These are phyloP conservation scores for Fusarium sp. DNA, from an alignment of 2,329 filamentous ascomycete species.

Conservation along the genomic window DNA sequence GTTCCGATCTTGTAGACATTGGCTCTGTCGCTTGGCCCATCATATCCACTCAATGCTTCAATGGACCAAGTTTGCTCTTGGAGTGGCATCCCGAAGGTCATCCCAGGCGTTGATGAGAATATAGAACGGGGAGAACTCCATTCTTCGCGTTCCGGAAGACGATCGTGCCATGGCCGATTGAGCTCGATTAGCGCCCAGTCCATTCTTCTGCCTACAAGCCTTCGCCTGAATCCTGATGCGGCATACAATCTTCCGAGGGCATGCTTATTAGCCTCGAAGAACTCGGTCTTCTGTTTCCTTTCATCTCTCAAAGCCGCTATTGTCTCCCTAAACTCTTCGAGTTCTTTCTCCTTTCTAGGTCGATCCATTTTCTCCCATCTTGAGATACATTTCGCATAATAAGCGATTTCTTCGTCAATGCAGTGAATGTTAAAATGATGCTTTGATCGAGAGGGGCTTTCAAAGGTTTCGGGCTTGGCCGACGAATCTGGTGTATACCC, in stretches of 20 bases:
- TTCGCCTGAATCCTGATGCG: background rate
- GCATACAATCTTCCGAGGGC: background rate
- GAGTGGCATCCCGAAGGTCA: background rate
- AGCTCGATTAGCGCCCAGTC: background rate
- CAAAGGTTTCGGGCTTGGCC: background rate
- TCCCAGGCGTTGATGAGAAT: accelerated
- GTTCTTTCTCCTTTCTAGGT: background rate
- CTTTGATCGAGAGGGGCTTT: background rate
- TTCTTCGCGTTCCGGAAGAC: background rate
- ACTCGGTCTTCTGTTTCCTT: background rate
- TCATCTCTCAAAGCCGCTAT: background rate
- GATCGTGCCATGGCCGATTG: background rate
- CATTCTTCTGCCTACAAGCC: background rate
- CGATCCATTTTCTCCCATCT: too few relatives aligned
- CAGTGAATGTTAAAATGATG: accelerated
- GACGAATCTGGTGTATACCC: background rate
- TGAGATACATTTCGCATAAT: accelerated
- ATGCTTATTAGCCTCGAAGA: background rate
- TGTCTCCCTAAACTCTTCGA: accelerated
- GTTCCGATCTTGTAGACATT: background rate
- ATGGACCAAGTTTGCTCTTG: background rate
- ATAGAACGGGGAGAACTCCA: accelerated
- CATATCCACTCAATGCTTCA: background rate
- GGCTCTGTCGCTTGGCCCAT: too few relatives aligned
- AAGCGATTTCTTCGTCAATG: accelerated